These are phyloP conservation scores for Thelonectria blattea DNA, from an alignment of 2,329 filamentous ascomycete species.

Conservation along the genomic window DNA sequence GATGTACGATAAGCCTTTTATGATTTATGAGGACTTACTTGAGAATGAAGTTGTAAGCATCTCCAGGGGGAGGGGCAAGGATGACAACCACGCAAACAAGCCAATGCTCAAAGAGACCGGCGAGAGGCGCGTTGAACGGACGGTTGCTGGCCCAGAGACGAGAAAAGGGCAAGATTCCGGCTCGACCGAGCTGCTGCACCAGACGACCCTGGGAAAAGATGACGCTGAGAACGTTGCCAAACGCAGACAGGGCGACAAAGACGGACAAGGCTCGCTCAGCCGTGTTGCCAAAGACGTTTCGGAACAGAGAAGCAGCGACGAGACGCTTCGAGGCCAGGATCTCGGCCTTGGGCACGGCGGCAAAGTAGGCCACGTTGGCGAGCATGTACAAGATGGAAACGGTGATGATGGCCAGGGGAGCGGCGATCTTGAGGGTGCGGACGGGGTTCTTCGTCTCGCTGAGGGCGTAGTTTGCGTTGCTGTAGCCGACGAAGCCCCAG, in stretches of 20 bases:
- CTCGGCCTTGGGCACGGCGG: slow-evolving; percentile 59
- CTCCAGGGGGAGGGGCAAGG: slow-evolving; percentile 69
- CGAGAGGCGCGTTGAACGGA: slow-evolving; percentile 67
- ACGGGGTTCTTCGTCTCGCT: slow-evolving; percentile 71
- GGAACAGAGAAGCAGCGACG: slow-evolving; percentile 61
- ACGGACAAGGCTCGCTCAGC: slow-evolving; percentile 67
- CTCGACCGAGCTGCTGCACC: slow-evolving; percentile 69
- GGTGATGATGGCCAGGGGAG: slow-evolving; percentile 62
- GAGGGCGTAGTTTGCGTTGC: slow-evolving; percentile 71
- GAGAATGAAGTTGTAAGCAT: slow-evolving; percentile 69
- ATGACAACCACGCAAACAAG: slow-evolving; percentile 69
- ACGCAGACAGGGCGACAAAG: slow-evolving; percentile 71
- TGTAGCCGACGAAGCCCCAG: slow-evolving; percentile 73
- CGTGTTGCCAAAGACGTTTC: slow-evolving; percentile 58
- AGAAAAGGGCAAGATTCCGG: slow-evolving; percentile 70
- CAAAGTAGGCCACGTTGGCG: slow-evolving; percentile 71
- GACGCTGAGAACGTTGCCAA: slow-evolving; percentile 70
- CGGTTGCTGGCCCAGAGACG: slow-evolving; percentile 68
- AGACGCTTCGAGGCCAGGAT: slow-evolving; percentile 58
- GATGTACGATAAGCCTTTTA: neutral
- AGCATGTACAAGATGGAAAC: slow-evolving; percentile 70
- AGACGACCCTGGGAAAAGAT: slow-evolving; percentile 73
- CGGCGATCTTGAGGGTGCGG: slow-evolving; percentile 69
- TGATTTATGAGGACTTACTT: slow-evolving; percentile 53
- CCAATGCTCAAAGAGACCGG: slow-evolving; percentile 69